A percentile compares a stretch with the other conserved stretches of the same genome.
phyloP scores from a whole-genome alignment of 2,329 filamentous ascomycete species.

The Sporothrix protearum region DNA sequence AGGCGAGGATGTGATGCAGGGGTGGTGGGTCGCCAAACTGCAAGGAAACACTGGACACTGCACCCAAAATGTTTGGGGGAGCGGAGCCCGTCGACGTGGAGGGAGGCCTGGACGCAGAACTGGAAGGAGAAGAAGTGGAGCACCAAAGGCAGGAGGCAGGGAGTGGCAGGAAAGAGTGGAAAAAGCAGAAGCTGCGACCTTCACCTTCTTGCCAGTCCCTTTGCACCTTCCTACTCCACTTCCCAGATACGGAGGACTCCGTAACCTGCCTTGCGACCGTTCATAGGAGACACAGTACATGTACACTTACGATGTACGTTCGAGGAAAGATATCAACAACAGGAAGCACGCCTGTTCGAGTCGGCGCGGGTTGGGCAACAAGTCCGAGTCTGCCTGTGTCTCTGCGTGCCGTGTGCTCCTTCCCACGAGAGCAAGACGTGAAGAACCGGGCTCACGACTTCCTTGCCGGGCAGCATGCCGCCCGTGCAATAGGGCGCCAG shows the following conservation, averaged over 20 bases:
- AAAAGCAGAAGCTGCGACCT: not conserved
- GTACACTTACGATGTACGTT: not conserved
- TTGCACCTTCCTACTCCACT: constrained; percentile 6
- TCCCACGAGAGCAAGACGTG: not conserved
- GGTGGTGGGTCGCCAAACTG: constrained; percentile 7
- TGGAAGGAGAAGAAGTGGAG: not conserved
- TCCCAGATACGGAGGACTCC: constrained; percentile 14
- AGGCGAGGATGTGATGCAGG: constrained; percentile 23
- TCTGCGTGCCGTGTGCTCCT: not conserved
- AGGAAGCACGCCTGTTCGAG: not conserved
- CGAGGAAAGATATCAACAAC: not conserved
- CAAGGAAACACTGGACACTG: not conserved
- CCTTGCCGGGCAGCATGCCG: not conserved
- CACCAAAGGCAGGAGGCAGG: constrained; percentile 5
- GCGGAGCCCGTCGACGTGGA: constrained; percentile 7
- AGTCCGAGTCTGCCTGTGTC: not conserved
- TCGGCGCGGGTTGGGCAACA: not conserved
- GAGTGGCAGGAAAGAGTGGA: constrained; percentile 3
- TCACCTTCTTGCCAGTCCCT: not conserved
- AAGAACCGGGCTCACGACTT: not conserved
- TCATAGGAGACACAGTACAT: not conserved
- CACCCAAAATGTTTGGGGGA: constrained; percentile 2
- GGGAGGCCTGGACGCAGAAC: constrained; percentile 10
- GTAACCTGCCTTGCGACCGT: not conserved
- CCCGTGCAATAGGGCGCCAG: not conserved